Conservation (phyloP, 805 yeast species). For the Metschnikowia borealis region DNA sequence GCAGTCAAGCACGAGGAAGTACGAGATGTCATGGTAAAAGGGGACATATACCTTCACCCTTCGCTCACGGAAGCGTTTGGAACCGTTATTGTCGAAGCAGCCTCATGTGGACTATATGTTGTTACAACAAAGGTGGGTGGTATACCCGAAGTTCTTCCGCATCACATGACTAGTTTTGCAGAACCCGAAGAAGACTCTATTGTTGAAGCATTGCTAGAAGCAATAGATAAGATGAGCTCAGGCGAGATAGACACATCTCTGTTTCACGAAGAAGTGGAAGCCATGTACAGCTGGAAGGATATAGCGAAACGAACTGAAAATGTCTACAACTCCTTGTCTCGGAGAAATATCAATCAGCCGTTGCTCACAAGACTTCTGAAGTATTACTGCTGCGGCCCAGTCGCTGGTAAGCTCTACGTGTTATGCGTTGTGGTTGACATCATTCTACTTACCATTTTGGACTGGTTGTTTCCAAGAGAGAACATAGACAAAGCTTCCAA, state of each 20-base stretch:
- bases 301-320: conserved; percentile 81
- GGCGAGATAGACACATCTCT: conserved; percentile 62
- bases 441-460: conserved; percentile 57
- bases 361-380: conserved; percentile 57
- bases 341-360: conserved; percentile 44
- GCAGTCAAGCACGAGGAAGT: conserved; percentile 90
- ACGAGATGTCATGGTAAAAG: conserved; percentile 85
- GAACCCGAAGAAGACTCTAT: conserved; percentile 82
- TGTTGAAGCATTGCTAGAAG: conserved; percentile 66
- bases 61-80: conserved; percentile 97
- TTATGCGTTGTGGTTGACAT: conserved; percentile 80
- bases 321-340: conserved; percentile 59
- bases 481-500: conserved; percentile 72
- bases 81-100: conserved; percentile 95
- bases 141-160: conserved; percentile 92
- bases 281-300: conserved; percentile 90
- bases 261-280: conserved; percentile 73
- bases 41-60: conserved; percentile 91
- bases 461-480: conserved; percentile 63
- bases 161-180: conserved; percentile 89
- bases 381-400: conserved; percentile 67
- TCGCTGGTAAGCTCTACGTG: conserved; percentile 84
- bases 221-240: conserved; percentile 56
- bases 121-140: conserved; percentile 98
- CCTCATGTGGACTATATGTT: conserved; percentile 87